Conservation (phyloP, 768 basidiomycete genomes). For the Crucibulum laeve region DNA sequence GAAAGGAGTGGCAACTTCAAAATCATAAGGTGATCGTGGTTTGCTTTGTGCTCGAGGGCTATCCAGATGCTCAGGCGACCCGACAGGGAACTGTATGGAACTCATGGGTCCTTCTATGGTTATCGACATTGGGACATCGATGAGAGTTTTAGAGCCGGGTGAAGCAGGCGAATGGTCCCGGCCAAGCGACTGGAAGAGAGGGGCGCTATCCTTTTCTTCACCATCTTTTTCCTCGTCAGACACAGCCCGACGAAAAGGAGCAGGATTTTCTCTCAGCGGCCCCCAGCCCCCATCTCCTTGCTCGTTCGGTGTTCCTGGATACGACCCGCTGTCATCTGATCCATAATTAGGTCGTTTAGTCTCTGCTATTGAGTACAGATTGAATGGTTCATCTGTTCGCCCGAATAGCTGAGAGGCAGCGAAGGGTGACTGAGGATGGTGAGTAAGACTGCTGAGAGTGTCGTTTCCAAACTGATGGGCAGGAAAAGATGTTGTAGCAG, state of each 20-base stretch:
- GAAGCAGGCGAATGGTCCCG: slow-evolving; percentile 38
- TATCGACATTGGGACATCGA: slow-evolving; percentile 53
- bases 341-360: slow-evolving; percentile 52
- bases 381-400: slow-evolving; percentile 73
- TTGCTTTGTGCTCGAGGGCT: slow-evolving; percentile 48
- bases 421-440: slow-evolving; percentile 80
- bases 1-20: slow-evolving; percentile 71
- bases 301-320: slow-evolving; percentile 43
- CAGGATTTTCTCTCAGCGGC: slow-evolving; percentile 49
- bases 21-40: slow-evolving; percentile 66
- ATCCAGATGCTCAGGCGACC: slow-evolving; percentile 70
- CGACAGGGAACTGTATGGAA: slow-evolving; percentile 77
- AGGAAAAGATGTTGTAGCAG: slow-evolving; percentile 56
- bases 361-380: slow-evolving; percentile 79
- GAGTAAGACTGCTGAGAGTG: slow-evolving; percentile 19
- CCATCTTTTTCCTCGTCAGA: slow-evolving; percentile 74
- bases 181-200: slow-evolving; percentile 34
- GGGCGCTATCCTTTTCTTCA: slow-evolving; percentile 63
- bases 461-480: slow-evolving; percentile 70
- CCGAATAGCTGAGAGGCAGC: slow-evolving; percentile 83
- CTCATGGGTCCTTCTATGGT: slow-evolving; percentile 56
- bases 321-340: slow-evolving; percentile 53
- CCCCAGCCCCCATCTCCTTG: slow-evolving; percentile 45
- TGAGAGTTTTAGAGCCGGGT: slow-evolving; percentile 43
- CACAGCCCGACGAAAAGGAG: slow-evolving; percentile 72